These are phyloP conservation scores for Pseudohyphozyma bogoriensis DNA, from an alignment of 768 basidiomycete species.

Conservation along the genomic window DNA sequence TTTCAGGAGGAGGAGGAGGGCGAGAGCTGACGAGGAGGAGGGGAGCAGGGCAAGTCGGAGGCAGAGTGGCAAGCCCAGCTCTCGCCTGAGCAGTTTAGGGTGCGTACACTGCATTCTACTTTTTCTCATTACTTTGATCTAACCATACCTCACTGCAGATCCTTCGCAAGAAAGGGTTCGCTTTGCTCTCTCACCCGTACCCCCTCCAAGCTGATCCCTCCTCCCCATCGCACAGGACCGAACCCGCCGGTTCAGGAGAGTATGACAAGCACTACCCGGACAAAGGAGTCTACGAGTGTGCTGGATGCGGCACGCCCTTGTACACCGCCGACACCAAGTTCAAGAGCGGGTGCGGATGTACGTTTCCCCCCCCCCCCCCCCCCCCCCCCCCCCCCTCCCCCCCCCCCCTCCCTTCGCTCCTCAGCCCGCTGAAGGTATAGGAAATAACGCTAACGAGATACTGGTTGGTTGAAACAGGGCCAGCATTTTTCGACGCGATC, in stretches of 20 bases:
- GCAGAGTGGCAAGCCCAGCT: slow-evolving; percentile 28
- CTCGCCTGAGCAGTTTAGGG: slow-evolving; percentile 28
- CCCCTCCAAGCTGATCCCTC: too few relatives aligned
- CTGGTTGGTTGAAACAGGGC: too few relatives aligned
- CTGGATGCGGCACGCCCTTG: slow-evolving; percentile 26
- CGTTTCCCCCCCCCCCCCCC: background rate
- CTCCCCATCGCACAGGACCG: slow-evolving; percentile 6
- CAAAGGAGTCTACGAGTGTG: slow-evolving; percentile 16
- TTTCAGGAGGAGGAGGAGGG: too few relatives aligned
- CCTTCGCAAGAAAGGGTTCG: slow-evolving; percentile 26
- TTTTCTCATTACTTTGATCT: too few relatives aligned
- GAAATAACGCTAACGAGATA: too few relatives aligned
- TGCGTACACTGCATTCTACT: background rate
- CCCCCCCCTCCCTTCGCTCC: background rate
- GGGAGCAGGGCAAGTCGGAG: slow-evolving; percentile 4
- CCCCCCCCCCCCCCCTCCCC: background rate
- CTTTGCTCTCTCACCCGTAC: too few relatives aligned
- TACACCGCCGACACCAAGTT: slow-evolving; percentile 34
- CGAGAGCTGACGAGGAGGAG: too few relatives aligned
- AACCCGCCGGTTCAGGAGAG: slow-evolving; percentile 28
- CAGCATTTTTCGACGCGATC: slow-evolving; percentile 33
- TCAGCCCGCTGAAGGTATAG: too few relatives aligned
- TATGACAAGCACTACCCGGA: slow-evolving; percentile 28
- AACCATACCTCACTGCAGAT: slow-evolving; percentile 12
- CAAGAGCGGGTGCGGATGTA: slow-evolving; percentile 32